Base-by-base conservation (phyloP, 257 asterid genomes). In the Handroanthus guayacan region DNA sequence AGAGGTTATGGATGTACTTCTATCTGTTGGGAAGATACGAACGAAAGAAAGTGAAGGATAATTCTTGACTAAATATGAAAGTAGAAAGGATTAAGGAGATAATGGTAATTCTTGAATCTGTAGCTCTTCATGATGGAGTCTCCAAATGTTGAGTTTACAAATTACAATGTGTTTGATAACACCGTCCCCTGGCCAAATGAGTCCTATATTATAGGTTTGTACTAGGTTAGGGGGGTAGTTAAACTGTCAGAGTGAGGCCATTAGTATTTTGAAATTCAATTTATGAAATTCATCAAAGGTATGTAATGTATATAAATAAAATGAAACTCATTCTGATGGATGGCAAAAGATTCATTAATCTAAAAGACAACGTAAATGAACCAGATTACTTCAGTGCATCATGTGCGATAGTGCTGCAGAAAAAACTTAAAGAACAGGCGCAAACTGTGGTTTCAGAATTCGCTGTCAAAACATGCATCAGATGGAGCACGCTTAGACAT, bases 61-160 rank as follows among this genome's bases (percentile, higher is more conserved):
- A 9, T 39, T 2, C 6, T 12, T 38, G 20, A 34, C 5, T 34
- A 36, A 62, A 11, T 11, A 1, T 11, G 6, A 6, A 38, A 41
- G n/a, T 16, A 13, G 52, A 39, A 17, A 41, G 14, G 16, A 41
- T 62, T 64, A 6, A 41, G 34, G 36, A 64, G 70, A 39, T 64
- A 52, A 7, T 62, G 47, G 45, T 13, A 36, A 56, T 31, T 61
- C 67, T 25, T 60, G 17, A 25, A 60, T 60, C 39, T 25, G 43
- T 60, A 6, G 17, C 45, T 14, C 6, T 71, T 14, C 38, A 12
- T 13, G 44, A 54, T 55, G 20, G 20, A 18, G 20, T 20, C 13
- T 18, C 13, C 12, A 67, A 47, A 67, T 45, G 73, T 13, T 67
- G 25, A 47, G 61, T 31, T 67, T 67, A 7, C 34, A 38, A n/a